These are phyloP conservation scores for Plantago ovata DNA, from an alignment of 257 asterid genomes.

Conservation along the genomic window DNA sequence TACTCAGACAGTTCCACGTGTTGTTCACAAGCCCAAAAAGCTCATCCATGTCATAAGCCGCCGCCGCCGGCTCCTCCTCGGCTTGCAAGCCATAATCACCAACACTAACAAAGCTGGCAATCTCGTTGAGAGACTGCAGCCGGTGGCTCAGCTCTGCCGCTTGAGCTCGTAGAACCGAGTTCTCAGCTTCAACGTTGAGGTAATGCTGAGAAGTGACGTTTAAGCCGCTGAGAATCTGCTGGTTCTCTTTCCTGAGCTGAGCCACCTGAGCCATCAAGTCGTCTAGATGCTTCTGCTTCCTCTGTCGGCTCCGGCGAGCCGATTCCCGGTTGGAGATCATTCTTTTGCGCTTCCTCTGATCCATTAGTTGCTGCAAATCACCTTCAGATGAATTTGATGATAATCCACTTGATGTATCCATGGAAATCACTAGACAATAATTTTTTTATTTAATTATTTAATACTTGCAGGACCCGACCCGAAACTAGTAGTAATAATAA, in stretches of 20 bases:
- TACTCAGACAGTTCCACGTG: constrained; percentile 52
- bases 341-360: constrained; percentile 67
- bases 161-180: constrained; percentile 75
- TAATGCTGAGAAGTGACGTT: constrained; percentile 47
- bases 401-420: constrained; percentile 70
- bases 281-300: constrained; percentile 84
- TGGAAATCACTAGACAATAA: too few species aligned
- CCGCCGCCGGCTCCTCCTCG: constrained; percentile 19
- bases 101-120: constrained; percentile 32
- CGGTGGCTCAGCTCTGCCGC: constrained; percentile 69
- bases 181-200: constrained; percentile 63
- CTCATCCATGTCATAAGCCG: constrained; percentile 24
- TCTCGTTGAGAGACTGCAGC: constrained; percentile 65
- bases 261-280: constrained; percentile 62
- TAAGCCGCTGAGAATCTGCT: constrained; percentile 45
- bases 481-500: neutral
- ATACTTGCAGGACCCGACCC: too few species aligned
- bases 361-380: constrained; percentile 59
- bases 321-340: constrained; percentile 96
- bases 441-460: neutral
- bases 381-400: constrained; percentile 73
- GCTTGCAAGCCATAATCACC: neutral
- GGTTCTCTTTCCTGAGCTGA: constrained; percentile 52
- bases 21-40: constrained; percentile 28
- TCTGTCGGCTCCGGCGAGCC: constrained; percentile 86